Conservation (phyloP, 2,329 filamentous ascomycete species). For the Lojkania enalia region DNA sequence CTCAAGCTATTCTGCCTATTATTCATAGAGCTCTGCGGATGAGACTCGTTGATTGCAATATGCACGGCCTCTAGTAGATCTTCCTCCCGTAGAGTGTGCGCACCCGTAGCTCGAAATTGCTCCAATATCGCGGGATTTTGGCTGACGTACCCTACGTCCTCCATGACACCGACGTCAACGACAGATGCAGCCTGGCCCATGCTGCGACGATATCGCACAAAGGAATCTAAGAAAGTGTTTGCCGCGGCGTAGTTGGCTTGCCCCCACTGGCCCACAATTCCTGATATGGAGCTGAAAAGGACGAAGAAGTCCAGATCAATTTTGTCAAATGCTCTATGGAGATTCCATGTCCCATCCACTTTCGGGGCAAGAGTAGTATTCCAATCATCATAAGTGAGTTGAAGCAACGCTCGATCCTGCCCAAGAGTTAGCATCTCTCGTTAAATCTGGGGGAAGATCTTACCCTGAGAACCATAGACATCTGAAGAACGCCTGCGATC, state of each 20-base stretch:
- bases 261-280: constrained; percentile 27
- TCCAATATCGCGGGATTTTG: constrained; percentile 54
- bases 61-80: constrained; percentile 22
- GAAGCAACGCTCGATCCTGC: too few species aligned
- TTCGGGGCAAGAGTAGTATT: constrained; percentile 4
- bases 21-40: constrained; percentile 5
- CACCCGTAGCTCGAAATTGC: too few species aligned
- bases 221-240: constrained; percentile 32
- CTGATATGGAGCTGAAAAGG: constrained; percentile 24
- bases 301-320: constrained; percentile 18
- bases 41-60: background rate
- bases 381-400: background rate
- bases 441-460: too few species aligned
- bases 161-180: constrained; percentile 9
- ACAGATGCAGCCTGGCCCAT: constrained; percentile 40
- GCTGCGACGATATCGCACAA: constrained; percentile 9
- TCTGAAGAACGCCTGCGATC: background rate
- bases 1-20: background rate
- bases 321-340: constrained; percentile 5
- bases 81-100: too few species aligned
- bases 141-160: constrained; percentile 29
- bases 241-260: constrained; percentile 52
- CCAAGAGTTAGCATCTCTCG: too few species aligned
- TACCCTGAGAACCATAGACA: background rate
- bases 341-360: constrained; percentile 13